phyloP scores from a whole-genome alignment of 495 filamentous ascomycete species.

The Lasiosphaeria miniovina region DNA sequence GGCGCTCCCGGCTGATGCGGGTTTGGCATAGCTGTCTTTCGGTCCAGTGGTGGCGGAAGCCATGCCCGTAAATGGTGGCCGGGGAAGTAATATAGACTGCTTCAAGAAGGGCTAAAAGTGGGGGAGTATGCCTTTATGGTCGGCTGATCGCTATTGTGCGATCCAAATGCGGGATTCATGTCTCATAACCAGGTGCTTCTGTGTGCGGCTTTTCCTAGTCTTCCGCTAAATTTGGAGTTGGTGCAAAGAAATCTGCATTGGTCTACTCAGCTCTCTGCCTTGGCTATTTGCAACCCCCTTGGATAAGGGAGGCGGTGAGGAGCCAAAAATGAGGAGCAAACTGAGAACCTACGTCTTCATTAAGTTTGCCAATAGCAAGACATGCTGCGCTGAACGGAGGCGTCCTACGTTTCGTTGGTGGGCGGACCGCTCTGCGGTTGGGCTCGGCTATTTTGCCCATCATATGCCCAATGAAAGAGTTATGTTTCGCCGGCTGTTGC shows the following conservation, averaged over 20 bases:
- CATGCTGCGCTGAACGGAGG: not conserved
- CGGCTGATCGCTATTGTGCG: not conserved
- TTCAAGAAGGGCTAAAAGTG: not conserved
- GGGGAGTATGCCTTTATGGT: no score
- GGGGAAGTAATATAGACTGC: not conserved
- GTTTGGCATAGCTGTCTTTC: not conserved
- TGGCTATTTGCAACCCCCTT: not conserved
- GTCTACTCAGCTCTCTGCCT: not conserved
- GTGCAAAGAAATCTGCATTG: not conserved
- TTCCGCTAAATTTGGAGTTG: not conserved
- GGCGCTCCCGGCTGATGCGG: no score
- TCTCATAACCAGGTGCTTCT: not conserved
- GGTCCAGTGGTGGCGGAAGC: not conserved
- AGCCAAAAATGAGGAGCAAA: not conserved
- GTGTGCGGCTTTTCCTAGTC: not conserved
- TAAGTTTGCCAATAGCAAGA: not conserved
- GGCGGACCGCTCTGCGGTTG: not conserved
- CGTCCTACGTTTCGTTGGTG: not conserved
- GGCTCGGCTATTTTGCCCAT: not conserved
- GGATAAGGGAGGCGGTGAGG: not conserved
- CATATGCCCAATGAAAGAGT: not conserved
- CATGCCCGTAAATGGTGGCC: not conserved
- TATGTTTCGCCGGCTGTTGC: no score
- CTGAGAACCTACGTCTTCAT: not conserved
- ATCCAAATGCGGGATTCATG: not conserved